Base-by-base conservation (phyloP, 805 yeast species). In the Teunomyces gatunensis region DNA sequence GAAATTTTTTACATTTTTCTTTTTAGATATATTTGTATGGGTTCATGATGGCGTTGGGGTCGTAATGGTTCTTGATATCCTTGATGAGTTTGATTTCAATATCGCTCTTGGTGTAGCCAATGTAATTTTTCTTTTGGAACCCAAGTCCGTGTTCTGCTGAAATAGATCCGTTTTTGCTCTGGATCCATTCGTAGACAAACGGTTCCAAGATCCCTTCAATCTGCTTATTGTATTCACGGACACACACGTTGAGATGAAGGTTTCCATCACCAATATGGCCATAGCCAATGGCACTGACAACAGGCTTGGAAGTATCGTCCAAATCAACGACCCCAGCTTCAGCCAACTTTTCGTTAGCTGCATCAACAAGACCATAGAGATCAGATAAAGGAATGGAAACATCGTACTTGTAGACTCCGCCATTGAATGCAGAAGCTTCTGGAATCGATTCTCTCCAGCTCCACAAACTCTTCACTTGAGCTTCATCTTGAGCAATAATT, bases 211-310 rank as follows among this genome's bases (percentile, higher is more conserved):
- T 80, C 47, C 78, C 71, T 69, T 94, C 98, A 47, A 94, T 87
- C 23, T 77, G 80, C 64, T 87, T 85, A 53, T 77, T 77, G 69
- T 94, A 94, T 59, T 82, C 79, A 66, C 97, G 81, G 13, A 90
- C 96, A 37, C 95, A 85, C 44, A 94, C 95, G 63, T 94, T 94
- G 62, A 94, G 79, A 67, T 94, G 99, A 59, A 94, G 74, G 69
- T 94, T 94, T 45, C 99, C 98, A 64, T 94, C 99, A 47, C 99
- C 99, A 59, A 94, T 80, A 62, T 94, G 99, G n/a, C 99, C 99
- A 60, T 92, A 94, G 0, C 99, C 99, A 54, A 92, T 84, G 9
- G 95, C 96, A 51, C 82, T 85, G 46, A 89, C 84, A 2, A 88
- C 97, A 2, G 97, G 96, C 64, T 77, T 78, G 3, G 77, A 74